A percentile compares a stretch with the other conserved stretches of the same genome.
Conservation (phyloP, 73 alveolate species). For the Blepharisma stoltei region DNA sequence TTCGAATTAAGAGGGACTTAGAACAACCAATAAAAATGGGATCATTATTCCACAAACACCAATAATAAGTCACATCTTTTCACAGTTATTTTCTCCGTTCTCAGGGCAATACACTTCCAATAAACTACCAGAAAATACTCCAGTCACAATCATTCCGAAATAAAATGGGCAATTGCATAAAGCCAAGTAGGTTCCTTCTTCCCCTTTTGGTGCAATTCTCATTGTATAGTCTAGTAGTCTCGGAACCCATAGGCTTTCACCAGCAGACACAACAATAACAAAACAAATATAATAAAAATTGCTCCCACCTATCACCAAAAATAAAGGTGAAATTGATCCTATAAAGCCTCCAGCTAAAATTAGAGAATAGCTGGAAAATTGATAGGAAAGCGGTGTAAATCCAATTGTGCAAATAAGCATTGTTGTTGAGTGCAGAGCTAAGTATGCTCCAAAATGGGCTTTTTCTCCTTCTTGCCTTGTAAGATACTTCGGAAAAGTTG, state of each 20-base stretch:
- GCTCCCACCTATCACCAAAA: neutral
- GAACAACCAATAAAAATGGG: no score
- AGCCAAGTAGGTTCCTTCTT: slow-evolving; percentile 29
- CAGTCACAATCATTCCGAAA: slow-evolving; percentile 15
- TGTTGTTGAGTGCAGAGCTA: slow-evolving; percentile 19
- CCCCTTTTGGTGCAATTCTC: slow-evolving; percentile 14
- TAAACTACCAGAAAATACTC: slow-evolving; percentile 1
- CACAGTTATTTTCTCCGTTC: slow-evolving; percentile 4
- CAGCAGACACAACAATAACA: neutral
- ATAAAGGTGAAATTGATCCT: neutral
- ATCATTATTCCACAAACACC: no score
- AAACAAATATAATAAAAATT: neutral
- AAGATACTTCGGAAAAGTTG: slow-evolving; percentile 29
- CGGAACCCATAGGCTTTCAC: slow-evolving; percentile 30
- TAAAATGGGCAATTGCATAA: slow-evolving; percentile 25
- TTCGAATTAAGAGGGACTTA: no score
- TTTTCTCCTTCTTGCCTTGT: slow-evolving; percentile 14
- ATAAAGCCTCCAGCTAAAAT: slow-evolving; percentile 8
- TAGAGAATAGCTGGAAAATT: neutral
- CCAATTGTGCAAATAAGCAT: neutral
- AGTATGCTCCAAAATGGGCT: slow-evolving; percentile 21
- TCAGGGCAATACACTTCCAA: slow-evolving; percentile 16
- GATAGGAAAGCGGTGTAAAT: slow-evolving; percentile 16
- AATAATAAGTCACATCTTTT: neutral
- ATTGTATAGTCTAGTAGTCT: slow-evolving; percentile 9